phyloP scores from a whole-genome alignment of 108 stramenopile species.

The Cyclotella sp. region DNA sequence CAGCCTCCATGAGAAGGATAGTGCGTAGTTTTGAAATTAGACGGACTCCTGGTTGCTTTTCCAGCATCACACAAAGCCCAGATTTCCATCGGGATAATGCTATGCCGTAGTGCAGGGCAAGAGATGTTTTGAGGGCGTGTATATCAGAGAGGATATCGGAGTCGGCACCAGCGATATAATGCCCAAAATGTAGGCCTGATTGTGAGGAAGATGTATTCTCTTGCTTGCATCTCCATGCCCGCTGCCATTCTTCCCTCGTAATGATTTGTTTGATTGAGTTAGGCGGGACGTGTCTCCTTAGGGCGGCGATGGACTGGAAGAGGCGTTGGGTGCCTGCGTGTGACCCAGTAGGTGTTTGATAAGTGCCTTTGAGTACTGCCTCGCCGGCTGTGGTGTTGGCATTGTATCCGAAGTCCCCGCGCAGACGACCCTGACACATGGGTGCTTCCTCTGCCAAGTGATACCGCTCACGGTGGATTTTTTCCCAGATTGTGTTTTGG shows the following conservation, averaged over 20 bases:
- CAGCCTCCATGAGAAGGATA: conserved; percentile 34
- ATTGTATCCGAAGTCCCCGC: too few species aligned
- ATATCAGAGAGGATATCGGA: conserved; percentile 1
- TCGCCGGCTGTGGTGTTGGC: too few species aligned
- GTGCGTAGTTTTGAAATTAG: conserved; percentile 16
- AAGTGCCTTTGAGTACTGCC: too few species aligned
- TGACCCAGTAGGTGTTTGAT: neutral
- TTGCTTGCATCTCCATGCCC: neutral
- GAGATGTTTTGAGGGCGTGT: conserved; percentile 24
- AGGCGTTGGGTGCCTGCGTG: neutral
- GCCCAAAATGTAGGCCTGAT: conserved; percentile 20
- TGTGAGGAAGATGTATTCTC: conserved; percentile 18
- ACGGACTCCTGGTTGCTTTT: conserved; percentile 5
- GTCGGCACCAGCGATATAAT: conserved; percentile 2
- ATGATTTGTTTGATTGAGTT: neutral
- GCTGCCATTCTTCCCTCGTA: neutral
- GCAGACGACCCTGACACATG: too few species aligned
- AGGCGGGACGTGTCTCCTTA: neutral
- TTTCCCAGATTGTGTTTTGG: neutral
- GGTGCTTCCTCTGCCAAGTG: too few species aligned
- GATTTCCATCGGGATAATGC: conserved; percentile 15
- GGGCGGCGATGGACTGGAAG: neutral
- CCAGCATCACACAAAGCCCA: too few species aligned
- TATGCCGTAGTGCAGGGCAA: conserved; percentile 10
- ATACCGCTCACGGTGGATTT: too few species aligned